phyloP scores from a whole-genome alignment of 148 eudicot species.

The Simmondsia chinensis region DNA sequence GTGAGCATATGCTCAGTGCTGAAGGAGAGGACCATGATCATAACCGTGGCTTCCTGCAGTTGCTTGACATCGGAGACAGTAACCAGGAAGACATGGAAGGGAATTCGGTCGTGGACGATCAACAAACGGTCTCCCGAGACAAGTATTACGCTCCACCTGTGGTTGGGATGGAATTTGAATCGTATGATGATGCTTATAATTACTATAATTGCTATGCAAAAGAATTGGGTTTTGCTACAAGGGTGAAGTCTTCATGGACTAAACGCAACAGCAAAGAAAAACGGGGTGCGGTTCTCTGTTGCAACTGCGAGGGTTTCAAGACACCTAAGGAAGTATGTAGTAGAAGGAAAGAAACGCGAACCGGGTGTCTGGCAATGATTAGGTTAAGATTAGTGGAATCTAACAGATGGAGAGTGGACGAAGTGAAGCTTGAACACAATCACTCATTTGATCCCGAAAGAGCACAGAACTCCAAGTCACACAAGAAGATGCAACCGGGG shows the following conservation, averaged over 20 bases:
- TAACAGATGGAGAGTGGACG: slow-evolving; percentile 73
- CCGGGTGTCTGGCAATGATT: slow-evolving; percentile 82
- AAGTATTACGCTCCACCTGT: slow-evolving; percentile 36
- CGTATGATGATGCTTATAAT: slow-evolving; percentile 71
- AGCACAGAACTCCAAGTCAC: slow-evolving; percentile 66
- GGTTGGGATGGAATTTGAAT: slow-evolving; percentile 68
- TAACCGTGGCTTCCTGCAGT: slow-evolving; percentile 9
- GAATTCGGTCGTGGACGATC: slow-evolving; percentile 9
- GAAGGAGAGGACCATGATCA: slow-evolving; percentile 25
- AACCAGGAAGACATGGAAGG: slow-evolving; percentile 11
- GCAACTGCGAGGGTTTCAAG: slow-evolving; percentile 87
- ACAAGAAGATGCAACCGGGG: slow-evolving; percentile 53
- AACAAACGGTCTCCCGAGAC: slow-evolving; percentile 13
- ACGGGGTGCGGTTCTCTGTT: slow-evolving; percentile 74
- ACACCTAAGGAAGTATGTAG: slow-evolving; percentile 50
- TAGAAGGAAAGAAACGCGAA: slow-evolving; percentile 80
- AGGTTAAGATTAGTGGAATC: slow-evolving; percentile 66
- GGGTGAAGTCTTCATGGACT: slow-evolving; percentile 88
- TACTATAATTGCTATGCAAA: slow-evolving; percentile 63
- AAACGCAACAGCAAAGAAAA: slow-evolving; percentile 75
- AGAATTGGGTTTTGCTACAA: slow-evolving; percentile 60
- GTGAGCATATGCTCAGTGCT: slow-evolving; percentile 28
- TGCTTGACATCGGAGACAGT: slow-evolving; percentile 20
- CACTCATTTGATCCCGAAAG: slow-evolving; percentile 72
- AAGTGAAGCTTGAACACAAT: slow-evolving; percentile 81